A percentile compares a stretch with the other conserved stretches of the same genome.
phyloP scores from a whole-genome alignment of 176 grass and related monocot genomes.

The Sorghum bicolor region DNA sequence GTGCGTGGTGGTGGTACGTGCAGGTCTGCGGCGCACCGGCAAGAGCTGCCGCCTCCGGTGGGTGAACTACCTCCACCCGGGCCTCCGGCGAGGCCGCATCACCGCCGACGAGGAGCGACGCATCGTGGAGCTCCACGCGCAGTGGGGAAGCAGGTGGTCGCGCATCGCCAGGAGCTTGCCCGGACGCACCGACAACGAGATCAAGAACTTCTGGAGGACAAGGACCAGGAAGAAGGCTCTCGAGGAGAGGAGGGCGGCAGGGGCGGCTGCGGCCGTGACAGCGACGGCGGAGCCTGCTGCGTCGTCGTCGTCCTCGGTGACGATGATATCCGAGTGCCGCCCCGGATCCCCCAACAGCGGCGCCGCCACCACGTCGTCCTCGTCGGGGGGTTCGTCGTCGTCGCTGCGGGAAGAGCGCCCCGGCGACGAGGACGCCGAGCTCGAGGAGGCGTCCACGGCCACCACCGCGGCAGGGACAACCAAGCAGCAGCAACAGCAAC shows the following conservation, averaged over 20 bases:
- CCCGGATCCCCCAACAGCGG: neutral
- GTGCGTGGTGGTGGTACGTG: constrained; percentile 21
- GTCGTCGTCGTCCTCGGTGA: neutral
- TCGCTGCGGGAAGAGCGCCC: constrained; percentile 17
- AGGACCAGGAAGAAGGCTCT: constrained; percentile 80
- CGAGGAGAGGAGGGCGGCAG: constrained; percentile 26
- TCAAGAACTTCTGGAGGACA: constrained; percentile 99
- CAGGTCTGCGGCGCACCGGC: constrained; percentile 81
- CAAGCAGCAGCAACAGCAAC: neutral
- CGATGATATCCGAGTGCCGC: constrained; percentile 22
- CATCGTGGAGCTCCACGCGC: constrained; percentile 64
- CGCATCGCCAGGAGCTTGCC: constrained; percentile 78
- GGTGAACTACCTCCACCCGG: constrained; percentile 92
- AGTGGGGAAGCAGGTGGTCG: constrained; percentile 90
- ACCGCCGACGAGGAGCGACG: constrained; percentile 73
- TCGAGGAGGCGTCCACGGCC: constrained; percentile 7
- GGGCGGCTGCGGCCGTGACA: neutral
- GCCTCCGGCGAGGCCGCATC: constrained; percentile 74
- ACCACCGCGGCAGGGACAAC: constrained; percentile 8
- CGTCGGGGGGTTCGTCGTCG: neutral
- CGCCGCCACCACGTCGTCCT: neutral
- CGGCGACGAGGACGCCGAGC: neutral
- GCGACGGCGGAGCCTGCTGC: neutral
- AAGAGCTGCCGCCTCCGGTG: constrained; percentile 87
- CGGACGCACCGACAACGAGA: constrained; percentile 97